phyloP scores from a whole-genome alignment of 176 grass and related monocot genomes.

The Cenchrus americanus region DNA sequence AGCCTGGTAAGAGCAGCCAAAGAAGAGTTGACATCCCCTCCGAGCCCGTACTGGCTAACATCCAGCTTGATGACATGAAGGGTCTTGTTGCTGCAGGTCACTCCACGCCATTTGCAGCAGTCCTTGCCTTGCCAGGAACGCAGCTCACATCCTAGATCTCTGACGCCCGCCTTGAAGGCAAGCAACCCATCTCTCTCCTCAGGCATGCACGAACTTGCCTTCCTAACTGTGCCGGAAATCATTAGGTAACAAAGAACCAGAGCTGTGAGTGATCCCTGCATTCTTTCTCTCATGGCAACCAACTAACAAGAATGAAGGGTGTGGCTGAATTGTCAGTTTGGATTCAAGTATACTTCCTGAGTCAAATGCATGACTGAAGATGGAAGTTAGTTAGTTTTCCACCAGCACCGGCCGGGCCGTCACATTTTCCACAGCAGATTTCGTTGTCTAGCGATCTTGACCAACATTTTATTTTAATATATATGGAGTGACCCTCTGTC shows the following conservation, averaged over 20 bases:
- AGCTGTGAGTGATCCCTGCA: background rate
- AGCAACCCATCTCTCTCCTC: background rate
- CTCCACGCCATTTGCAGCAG: slow-evolving; percentile 2
- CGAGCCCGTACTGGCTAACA: background rate
- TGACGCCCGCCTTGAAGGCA: background rate
- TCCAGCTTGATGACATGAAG: background rate
- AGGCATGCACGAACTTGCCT: background rate
- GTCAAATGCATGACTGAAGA: background rate
- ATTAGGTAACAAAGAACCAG: background rate
- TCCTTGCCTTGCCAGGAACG: background rate
- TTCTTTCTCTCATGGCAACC: background rate
- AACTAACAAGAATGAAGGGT: background rate
- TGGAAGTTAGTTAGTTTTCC: too few species aligned
- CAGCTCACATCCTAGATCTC: background rate
- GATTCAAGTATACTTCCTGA: background rate
- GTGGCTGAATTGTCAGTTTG: background rate
- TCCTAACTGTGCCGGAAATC: background rate
- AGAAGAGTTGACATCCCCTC: background rate
- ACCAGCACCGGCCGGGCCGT: too few species aligned
- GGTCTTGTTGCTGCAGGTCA: slow-evolving; percentile 9
- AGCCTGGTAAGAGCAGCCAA: background rate
- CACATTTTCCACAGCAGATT: too few species aligned
- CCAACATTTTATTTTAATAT: too few species aligned
- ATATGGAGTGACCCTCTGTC: too few species aligned
- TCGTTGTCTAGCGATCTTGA: too few species aligned